A percentile compares a stretch with the other conserved stretches of the same genome.
These are phyloP conservation scores for Metarhizium sp. DNA, from an alignment of 2,329 filamentous ascomycete species.

Conservation along the genomic window DNA sequence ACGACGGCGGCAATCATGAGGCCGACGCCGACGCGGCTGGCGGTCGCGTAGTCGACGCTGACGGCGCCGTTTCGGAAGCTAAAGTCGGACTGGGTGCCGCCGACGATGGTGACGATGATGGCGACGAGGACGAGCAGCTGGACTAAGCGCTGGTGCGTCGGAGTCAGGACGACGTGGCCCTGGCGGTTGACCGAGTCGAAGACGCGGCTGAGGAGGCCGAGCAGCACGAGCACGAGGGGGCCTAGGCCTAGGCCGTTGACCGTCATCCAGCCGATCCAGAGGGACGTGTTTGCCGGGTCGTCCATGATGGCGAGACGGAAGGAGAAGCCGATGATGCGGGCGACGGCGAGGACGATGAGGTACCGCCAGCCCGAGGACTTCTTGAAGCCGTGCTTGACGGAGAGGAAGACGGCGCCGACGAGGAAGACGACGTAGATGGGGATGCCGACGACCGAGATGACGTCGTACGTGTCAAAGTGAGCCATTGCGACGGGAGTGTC, in stretches of 20 bases:
- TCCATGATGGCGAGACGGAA: slow-evolving; percentile 32
- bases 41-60: slow-evolving; percentile 16
- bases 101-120: slow-evolving; percentile 23
- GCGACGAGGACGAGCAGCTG: slow-evolving; percentile 32
- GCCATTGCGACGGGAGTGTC: slow-evolving; percentile 5
- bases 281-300: slow-evolving; percentile 35
- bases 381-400: slow-evolving; percentile 37
- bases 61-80: slow-evolving; percentile 11
- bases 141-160: slow-evolving; percentile 24
- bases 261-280: slow-evolving; percentile 23
- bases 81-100: slow-evolving; percentile 19
- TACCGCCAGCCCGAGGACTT: slow-evolving; percentile 54
- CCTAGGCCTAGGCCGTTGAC: slow-evolving; percentile 26
- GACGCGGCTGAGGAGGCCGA: slow-evolving; percentile 21
- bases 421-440: slow-evolving; percentile 20
- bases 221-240: slow-evolving; percentile 36
- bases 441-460: slow-evolving; percentile 23
- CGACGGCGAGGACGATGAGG: slow-evolving; percentile 48
- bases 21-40: slow-evolving; percentile 17
- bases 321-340: slow-evolving; percentile 47
- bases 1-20: slow-evolving; percentile 28
- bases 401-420: slow-evolving; percentile 27
- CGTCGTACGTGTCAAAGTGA: slow-evolving; percentile 18
- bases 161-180: slow-evolving; percentile 16
- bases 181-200: slow-evolving; percentile 40